phyloP scores from a whole-genome alignment of 352 stramenopile genomes.

The Phytophthora tentaculata region DNA sequence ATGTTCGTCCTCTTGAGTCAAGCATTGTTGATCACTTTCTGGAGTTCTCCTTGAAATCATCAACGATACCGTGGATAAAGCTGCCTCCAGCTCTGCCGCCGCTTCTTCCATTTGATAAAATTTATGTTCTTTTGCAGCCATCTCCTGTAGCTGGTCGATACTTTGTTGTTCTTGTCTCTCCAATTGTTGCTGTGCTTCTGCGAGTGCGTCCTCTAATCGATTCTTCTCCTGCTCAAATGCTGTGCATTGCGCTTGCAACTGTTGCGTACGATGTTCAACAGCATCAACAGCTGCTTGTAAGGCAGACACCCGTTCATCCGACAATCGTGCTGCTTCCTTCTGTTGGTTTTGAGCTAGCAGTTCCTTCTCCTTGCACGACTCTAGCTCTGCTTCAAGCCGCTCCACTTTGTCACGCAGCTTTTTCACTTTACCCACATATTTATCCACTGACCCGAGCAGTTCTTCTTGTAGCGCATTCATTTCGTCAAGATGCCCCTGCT shows the following conservation, averaged over 20 bases:
- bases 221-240: conserved; percentile 20
- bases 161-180: conserved; percentile 25
- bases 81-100: conserved; percentile 47
- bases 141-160: conserved; percentile 16
- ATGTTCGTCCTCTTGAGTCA: conserved; percentile 1
- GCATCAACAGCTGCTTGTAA: conserved; percentile 19
- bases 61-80: conserved; percentile 18
- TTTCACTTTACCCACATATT: conserved; percentile 43
- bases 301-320: conserved; percentile 6
- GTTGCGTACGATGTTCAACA: conserved; percentile 9
- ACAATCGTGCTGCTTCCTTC: conserved; percentile 20
- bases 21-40: no score
- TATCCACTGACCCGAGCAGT: conserved; percentile 62
- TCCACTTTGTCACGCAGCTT: conserved; percentile 36
- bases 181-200: conserved; percentile 29
- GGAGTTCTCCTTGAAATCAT: no score
- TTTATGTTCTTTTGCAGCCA: conserved; percentile 20
- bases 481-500: conserved; percentile 56
- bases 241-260: conserved; percentile 16
- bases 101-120: conserved; percentile 34
- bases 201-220: conserved; percentile 26
- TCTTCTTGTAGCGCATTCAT: conserved; percentile 75
- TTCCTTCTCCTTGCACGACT: conserved; percentile 15
- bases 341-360: conserved; percentile 6
- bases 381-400: conserved; percentile 35